Evolutionary conservation across 1,284 basidiomycete species (phyloP).

Genomic region (Sanghuangporus sanghuang): DNA sequence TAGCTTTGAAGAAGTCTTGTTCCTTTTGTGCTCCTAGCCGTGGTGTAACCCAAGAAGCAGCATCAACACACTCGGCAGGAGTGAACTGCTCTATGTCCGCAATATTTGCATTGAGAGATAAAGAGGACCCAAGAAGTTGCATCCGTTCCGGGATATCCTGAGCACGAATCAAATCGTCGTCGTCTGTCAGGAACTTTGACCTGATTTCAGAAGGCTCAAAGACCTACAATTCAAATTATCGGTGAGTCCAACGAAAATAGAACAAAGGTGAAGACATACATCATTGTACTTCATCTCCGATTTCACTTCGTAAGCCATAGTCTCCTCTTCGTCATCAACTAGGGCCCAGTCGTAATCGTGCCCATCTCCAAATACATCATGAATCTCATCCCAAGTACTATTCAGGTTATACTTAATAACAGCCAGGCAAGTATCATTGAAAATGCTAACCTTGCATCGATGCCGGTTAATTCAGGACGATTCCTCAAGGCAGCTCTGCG

Average conservation of each 20-base stretch:
- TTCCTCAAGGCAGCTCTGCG: slow-evolving; percentile 56
- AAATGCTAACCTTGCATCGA: slow-evolving; percentile 68
- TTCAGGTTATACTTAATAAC: not conserved
- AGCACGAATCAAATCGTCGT: slow-evolving; percentile 89
- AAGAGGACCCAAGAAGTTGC: slow-evolving; percentile 86
- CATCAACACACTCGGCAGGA: slow-evolving; percentile 72
- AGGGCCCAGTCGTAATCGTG: slow-evolving; percentile 96
- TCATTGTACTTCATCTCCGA: slow-evolving; percentile 86
- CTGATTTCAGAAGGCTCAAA: slow-evolving; percentile 98
- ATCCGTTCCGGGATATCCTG: slow-evolving; percentile 95
- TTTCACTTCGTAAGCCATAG: slow-evolving; percentile 59
- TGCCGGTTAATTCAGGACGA: slow-evolving; percentile 77
- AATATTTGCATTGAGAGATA: slow-evolving; percentile 65
- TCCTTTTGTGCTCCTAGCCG: slow-evolving; percentile 80
- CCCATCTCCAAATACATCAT: slow-evolving; percentile 96
- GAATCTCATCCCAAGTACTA: slow-evolving; percentile 96
- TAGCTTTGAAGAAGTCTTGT: slow-evolving; percentile 65
- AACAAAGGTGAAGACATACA: slow-evolving; percentile 43
- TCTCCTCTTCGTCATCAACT: slow-evolving; percentile 66
- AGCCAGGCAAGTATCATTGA: not conserved
- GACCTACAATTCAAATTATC: slow-evolving; percentile 49
- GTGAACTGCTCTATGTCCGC: slow-evolving; percentile 63
- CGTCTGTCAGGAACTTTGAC: slow-evolving; percentile 87
- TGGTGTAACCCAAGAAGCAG: slow-evolving; percentile 85
- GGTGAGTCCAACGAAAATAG: slow-evolving; percentile 16